Evolutionary conservation across 768 basidiomycete genomes (phyloP).

Genomic region (Hygrocybe coccinea): DNA sequence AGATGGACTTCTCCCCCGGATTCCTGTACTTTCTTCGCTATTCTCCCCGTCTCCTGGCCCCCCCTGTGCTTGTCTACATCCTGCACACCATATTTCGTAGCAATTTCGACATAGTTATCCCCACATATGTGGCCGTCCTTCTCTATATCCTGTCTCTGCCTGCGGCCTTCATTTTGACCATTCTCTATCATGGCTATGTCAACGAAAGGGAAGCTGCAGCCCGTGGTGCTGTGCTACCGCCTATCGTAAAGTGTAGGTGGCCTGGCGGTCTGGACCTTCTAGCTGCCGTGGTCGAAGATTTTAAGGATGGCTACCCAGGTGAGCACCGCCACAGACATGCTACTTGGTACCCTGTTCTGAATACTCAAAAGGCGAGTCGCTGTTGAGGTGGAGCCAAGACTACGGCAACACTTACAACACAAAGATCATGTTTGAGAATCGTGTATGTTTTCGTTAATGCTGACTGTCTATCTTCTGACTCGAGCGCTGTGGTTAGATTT

Average conservation of each 20-base stretch:
- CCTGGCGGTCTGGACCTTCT: constrained; percentile 22
- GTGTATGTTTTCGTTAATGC: constrained; percentile 18
- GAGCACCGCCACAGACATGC: constrained; percentile 13
- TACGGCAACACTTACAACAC: constrained; percentile 24
- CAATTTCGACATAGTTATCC: too few species aligned
- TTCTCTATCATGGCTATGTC: constrained; percentile 14
- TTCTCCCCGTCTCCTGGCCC: too few species aligned
- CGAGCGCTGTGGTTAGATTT: constrained; percentile 26
- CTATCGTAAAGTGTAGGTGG: constrained; percentile 23
- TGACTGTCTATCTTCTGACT: background rate
- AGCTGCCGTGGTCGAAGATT: constrained; percentile 16
- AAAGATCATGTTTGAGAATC: constrained; percentile 27
- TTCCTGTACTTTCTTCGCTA: too few species aligned
- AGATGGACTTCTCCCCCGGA: too few species aligned
- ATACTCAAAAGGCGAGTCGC: constrained; percentile 23
- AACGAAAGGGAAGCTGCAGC: constrained; percentile 25
- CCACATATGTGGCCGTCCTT: background rate
- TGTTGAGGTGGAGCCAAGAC: constrained; percentile 16
- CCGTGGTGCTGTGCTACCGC: constrained; percentile 30
- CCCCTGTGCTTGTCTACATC: too few species aligned
- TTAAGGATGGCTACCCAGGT: constrained; percentile 34
- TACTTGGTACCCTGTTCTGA: background rate
- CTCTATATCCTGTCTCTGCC: constrained; percentile 4
- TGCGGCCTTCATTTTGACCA: constrained; percentile 3
- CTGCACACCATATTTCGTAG: background rate